Conservation (phyloP, 257 asterid genomes). For the Nicotiana tomentosiformis region DNA sequence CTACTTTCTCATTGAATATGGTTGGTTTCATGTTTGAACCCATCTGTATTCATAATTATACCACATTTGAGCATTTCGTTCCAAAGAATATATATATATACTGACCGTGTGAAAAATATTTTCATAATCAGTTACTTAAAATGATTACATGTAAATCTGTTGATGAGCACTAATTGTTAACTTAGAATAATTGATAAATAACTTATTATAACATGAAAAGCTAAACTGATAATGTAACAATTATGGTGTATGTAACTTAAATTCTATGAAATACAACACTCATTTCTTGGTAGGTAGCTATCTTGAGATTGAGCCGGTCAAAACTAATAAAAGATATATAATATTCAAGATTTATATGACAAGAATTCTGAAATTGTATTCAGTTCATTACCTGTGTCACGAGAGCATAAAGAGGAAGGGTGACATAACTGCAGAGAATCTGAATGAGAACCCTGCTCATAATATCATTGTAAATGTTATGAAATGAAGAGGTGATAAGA, state of each 20-base stretch:
- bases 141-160: too few species aligned
- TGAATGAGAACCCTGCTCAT: constrained; percentile 60
- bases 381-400: constrained; percentile 71
- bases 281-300: too few species aligned
- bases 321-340: too few species aligned
- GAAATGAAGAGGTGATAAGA: neutral
- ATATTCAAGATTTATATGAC: neutral
- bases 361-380: neutral
- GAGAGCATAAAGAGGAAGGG: constrained; percentile 91
- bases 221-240: too few species aligned
- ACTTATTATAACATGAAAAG: too few species aligned
- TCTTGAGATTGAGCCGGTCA: too few species aligned
- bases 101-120: too few species aligned
- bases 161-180: too few species aligned
- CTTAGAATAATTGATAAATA: too few species aligned
- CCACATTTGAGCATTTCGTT: neutral
- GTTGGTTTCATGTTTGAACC: constrained; percentile 89
- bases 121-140: too few species aligned
- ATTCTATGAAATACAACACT: too few species aligned
- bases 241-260: too few species aligned
- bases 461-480: neutral
- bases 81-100: neutral
- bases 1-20: constrained; percentile 74
- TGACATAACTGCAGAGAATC: constrained; percentile 80
- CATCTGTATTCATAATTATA: constrained; percentile 43